Evolutionary conservation across 2,329 filamentous ascomycete genomes (phyloP).

Genomic region (Aspergillus awamori): DNA sequence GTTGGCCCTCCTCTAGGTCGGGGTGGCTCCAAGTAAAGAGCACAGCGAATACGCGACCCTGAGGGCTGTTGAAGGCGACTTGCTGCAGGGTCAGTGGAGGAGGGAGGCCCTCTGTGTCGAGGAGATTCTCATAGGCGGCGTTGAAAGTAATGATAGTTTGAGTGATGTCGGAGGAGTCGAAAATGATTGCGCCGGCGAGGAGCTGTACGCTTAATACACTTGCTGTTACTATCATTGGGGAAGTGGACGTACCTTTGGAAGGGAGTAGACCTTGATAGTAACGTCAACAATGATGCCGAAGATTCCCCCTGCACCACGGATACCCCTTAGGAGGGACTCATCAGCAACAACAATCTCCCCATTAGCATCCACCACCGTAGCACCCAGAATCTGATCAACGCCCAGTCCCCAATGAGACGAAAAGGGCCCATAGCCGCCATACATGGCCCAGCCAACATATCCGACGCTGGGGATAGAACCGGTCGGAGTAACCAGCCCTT

Average conservation of each 20-base stretch:
- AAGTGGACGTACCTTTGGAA: constrained; percentile 9
- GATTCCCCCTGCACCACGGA: constrained; percentile 23
- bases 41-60: constrained; percentile 15
- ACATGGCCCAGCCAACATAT: constrained; percentile 41
- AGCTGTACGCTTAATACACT: constrained; percentile 10
- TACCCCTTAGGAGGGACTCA: constrained; percentile 16
- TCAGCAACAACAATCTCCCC: constrained; percentile 20
- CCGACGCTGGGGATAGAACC: constrained; percentile 30
- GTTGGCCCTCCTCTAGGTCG: constrained; percentile 16
- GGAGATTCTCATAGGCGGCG: constrained; percentile 15
- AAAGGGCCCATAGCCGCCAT: constrained; percentile 41
- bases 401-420: constrained; percentile 36
- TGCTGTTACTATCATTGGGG: no score
- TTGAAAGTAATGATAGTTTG: constrained; percentile 17
- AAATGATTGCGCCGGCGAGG: constrained; percentile 23
- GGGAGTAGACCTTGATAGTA: constrained; percentile 20
- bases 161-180: constrained; percentile 18
- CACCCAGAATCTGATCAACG: constrained; percentile 42
- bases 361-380: constrained; percentile 17
- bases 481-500: constrained; percentile 17
- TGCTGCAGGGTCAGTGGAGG: constrained; percentile 20
- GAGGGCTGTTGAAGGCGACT: constrained; percentile 15
- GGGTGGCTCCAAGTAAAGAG: constrained; percentile 19
- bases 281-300: constrained; percentile 26
- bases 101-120: constrained; percentile 12